phyloP scores from a whole-genome alignment of 2,329 filamentous ascomycete genomes.

The Amauroascus niger region DNA sequence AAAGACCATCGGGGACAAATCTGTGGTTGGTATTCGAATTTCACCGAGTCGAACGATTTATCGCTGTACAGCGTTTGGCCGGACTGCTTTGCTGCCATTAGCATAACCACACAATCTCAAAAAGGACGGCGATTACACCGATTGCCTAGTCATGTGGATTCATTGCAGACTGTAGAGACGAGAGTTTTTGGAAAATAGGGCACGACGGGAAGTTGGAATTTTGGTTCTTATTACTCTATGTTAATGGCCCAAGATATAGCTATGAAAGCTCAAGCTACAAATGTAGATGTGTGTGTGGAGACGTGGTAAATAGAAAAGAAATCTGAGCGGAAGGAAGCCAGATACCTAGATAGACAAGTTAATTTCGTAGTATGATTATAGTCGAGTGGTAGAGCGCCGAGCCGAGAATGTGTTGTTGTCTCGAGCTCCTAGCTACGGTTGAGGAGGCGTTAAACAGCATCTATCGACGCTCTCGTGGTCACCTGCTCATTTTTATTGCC shows the following conservation, averaged over 20 bases:
- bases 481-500: constrained; percentile 98
- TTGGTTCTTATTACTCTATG: background rate
- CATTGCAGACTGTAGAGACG: too few species aligned
- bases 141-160: too few species aligned
- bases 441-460: constrained; percentile 51
- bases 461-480: constrained; percentile 64
- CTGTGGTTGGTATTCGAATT: too few species aligned
- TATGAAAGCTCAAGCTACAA: too few species aligned
- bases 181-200: too few species aligned
- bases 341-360: background rate
- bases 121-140: too few species aligned
- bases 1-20: too few species aligned
- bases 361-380: background rate
- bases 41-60: too few species aligned
- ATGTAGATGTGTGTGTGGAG: too few species aligned
- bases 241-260: background rate
- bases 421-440: background rate
- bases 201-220: background rate
- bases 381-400: background rate
- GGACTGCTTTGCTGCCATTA: too few species aligned
- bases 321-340: background rate
- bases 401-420: background rate
- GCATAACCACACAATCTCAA: too few species aligned
- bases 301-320: background rate
- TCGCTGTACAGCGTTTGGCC: too few species aligned